A percentile compares a stretch with the other conserved stretches of the same genome.
Conservation (phyloP, 768 basidiomycete genomes). For the Naganishia randhawae region DNA sequence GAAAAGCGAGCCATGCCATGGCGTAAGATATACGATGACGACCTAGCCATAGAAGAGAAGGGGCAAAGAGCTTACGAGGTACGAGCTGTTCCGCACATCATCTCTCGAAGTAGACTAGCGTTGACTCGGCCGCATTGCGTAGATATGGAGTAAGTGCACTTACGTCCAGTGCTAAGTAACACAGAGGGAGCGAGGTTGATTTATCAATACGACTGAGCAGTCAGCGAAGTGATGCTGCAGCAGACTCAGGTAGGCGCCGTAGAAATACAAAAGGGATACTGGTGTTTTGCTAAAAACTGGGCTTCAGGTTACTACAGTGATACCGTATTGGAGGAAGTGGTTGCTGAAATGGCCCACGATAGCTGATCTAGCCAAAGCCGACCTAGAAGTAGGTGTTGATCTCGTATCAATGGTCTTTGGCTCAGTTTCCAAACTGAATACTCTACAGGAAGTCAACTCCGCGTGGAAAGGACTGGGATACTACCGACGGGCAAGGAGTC, state of each 20-base stretch:
- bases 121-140: background rate
- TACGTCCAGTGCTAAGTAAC: background rate
- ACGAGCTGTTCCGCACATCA: conserved; percentile 31
- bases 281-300: background rate
- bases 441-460: conserved; percentile 67
- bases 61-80: conserved; percentile 91
- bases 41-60: conserved; percentile 59
- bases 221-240: conserved; percentile 83
- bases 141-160: conserved; percentile 9
- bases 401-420: background rate
- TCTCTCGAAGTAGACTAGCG: background rate
- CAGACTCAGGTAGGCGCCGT: conserved; percentile 73
- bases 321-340: conserved; percentile 87
- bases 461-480: conserved; percentile 87
- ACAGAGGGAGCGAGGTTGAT: background rate
- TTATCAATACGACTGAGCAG: conserved; percentile 23
- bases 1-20: conserved; percentile 81
- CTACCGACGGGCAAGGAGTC: conserved; percentile 76
- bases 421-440: background rate
- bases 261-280: too few relatives aligned
- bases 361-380: conserved; percentile 60
- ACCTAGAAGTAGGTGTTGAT: conserved; percentile 41
- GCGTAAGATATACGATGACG: conserved; percentile 63
- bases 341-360: conserved; percentile 81
- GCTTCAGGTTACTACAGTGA: conserved; percentile 55